Conservation (phyloP, 139 green algal species). For the Tetradesmus obliquus region DNA sequence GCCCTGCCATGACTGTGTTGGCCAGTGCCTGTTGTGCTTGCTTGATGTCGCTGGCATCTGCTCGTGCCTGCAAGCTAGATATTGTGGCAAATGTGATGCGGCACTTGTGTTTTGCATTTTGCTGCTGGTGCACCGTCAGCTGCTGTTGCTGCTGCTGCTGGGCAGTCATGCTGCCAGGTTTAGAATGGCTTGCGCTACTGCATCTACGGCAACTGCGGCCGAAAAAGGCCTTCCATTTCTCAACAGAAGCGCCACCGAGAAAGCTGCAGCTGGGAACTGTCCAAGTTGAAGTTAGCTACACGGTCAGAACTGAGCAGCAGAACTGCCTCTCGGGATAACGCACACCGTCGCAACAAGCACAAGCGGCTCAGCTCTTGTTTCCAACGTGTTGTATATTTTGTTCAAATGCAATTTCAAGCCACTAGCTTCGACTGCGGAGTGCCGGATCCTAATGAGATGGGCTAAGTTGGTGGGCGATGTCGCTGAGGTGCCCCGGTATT, state of each 20-base stretch:
- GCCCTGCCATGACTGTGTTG: constrained; percentile 10
- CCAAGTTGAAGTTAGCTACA: neutral
- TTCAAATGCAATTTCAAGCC: neutral
- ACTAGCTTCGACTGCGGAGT: neutral
- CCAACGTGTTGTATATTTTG: neutral
- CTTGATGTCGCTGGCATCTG: neutral
- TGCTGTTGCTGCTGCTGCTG: neutral
- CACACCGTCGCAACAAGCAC: neutral
- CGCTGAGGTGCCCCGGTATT: too few species aligned
- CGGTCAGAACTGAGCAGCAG: neutral
- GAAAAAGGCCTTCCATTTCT: neutral
- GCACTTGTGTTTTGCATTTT: neutral
- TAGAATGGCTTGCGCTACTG: neutral
- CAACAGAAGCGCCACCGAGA: neutral
- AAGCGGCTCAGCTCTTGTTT: neutral
- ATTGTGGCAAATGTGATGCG: constrained; percentile 37
- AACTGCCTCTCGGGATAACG: neutral
- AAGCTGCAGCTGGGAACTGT: neutral
- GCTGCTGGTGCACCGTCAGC: neutral
- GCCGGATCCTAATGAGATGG: neutral
- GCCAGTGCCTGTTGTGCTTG: constrained; percentile 13
- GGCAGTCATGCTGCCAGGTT: neutral
- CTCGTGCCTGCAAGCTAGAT: neutral
- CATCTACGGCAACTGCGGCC: neutral
- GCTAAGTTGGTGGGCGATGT: neutral